Evolutionary conservation across 148 eudicot species (phyloP), one percentile per base, ranked within the genome.

Genomic region (Gaultheria prostrata): DNA sequence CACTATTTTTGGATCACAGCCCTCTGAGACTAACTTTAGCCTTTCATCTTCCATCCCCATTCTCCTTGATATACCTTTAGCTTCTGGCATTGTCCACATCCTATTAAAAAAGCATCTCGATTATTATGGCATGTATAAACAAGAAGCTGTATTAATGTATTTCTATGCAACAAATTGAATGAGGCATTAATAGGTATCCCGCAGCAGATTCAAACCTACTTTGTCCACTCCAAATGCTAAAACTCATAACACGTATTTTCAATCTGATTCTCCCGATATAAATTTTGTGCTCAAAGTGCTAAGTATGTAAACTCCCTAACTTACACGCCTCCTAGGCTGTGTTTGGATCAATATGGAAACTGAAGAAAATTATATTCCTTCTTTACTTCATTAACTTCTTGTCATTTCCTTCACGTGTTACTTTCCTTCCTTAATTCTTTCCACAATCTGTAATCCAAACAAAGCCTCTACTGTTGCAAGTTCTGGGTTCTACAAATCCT

Each of bases 11-110:
- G 79, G 85, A 84, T 82, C 86, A 83, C 89, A 86, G 33, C 83
- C 94, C 75, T 91, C 97, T 24, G 86, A 73, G 46, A 92, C 87
- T 77, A 93, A 80, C 76, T 89, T 90, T 57, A 89, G 90, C 82
- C 91, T 89, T 49, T 87, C 92, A 21, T 88, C 90, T 86, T 89
- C 93, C 56, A 87, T 83, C 46, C 87, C 88, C 20, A 88, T 86
- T 83, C 92, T 83, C 85, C 90, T 88, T 43, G 94, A 81, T 82
- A 90, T 77, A 78, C 85, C 91, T 83, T 90, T 90, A 54, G 92
- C 94, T 89, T 93, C 98, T 71, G 97, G 97, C 63, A 87, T 89
- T 24, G 88, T 49, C 93, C 93, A 93, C 92, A 93, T 89, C 82
- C 97, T 95, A 81, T 49, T 20, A 82, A 53, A 33, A 83, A 70